Evolutionary conservation across 192 early-diverging fungal species (phyloP), one percentile per base, ranked within the genome.

Genomic region (Gryganskiella cystojenkinii): DNA sequence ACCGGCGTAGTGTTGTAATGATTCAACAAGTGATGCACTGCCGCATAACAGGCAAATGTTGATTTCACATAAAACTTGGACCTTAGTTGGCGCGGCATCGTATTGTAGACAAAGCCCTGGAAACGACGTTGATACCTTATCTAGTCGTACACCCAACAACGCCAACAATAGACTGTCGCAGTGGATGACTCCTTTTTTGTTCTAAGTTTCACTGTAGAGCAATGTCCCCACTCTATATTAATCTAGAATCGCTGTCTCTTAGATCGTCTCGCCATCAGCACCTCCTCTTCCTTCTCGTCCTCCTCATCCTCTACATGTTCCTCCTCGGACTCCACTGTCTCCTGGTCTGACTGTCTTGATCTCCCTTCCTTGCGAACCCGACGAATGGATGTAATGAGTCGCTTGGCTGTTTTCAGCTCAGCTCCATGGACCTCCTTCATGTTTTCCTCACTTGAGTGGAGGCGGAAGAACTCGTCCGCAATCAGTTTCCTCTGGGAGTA

Each of bases 1-100:
- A 61, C 59, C 8, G 68, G 59, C 59, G 61, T 70, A 54, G 58
- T 34, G 28, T 15, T 61, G 58, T 61, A 40, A 42, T 55, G 51
- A 61, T 70, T 70, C 14, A 70, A 35, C 52, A 53, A 31, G 4
- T 13, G 47, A 31, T 55, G 49, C 27, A 54, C 68, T 20, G 68
- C 50, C 8, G 68, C 47, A 59, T 60, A n/a, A n/a, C n/a, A n/a
- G n/a, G n/a, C n/a, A n/a, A n/a, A n/a, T n/a, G n/a, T n/a, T n/a
- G n/a, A n/a, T n/a, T n/a, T n/a, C n/a, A n/a, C n/a, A n/a, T n/a
- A n/a, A n/a, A n/a, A n/a, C n/a, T n/a, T n/a, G n/a, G n/a, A n/a
- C n/a, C n/a, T n/a, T n/a, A n/a, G n/a, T n/a, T n/a, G n/a, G n/a
- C n/a, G n/a, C n/a, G n/a, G n/a, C n/a, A n/a, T n/a, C n/a, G n/a